Evolutionary conservation across 495 filamentous ascomycete genomes (phyloP).

Genomic region (Alectoria sarmentosa): DNA sequence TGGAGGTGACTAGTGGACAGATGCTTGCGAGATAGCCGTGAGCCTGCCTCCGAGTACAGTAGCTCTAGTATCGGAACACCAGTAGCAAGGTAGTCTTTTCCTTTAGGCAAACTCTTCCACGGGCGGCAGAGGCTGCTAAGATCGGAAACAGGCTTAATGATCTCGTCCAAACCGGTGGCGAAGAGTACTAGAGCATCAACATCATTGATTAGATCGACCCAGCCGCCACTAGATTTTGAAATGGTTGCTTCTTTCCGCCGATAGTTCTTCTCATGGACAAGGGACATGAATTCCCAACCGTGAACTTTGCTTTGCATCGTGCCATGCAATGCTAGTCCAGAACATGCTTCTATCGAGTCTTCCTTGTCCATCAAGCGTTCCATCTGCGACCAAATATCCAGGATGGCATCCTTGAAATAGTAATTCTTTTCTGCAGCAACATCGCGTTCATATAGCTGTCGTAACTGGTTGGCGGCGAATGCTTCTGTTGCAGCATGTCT

Average conservation of each 20-base stretch:
- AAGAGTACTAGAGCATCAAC: slow-evolving; percentile 27
- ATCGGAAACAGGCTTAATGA: slow-evolving; percentile 17
- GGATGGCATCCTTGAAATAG: slow-evolving; percentile 23
- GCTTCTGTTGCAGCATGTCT: neutral
- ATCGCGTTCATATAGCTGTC: slow-evolving; percentile 11
- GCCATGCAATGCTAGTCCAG: slow-evolving; percentile 15
- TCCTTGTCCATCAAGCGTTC: slow-evolving; percentile 26
- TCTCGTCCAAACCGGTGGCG: slow-evolving; percentile 25
- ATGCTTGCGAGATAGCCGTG: slow-evolving; percentile 10
- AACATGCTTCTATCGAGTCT: slow-evolving; percentile 1
- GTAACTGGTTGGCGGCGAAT: slow-evolving; percentile 1
- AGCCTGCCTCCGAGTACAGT: slow-evolving; percentile 25
- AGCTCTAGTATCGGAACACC: slow-evolving; percentile 19
- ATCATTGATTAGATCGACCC: slow-evolving; percentile 23
- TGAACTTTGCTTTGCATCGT: slow-evolving; percentile 11
- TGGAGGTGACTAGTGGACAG: slow-evolving; percentile 22
- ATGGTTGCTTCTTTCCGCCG: slow-evolving; percentile 18
- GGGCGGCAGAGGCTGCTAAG: slow-evolving; percentile 8
- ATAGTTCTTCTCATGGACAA: slow-evolving; percentile 19
- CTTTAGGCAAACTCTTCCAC: slow-evolving; percentile 24
- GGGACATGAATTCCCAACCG: slow-evolving; percentile 25
- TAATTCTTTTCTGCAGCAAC: neutral
- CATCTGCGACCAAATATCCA: slow-evolving; percentile 26
- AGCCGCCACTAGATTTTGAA: slow-evolving; percentile 24
- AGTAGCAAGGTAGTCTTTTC: slow-evolving; percentile 25